Conservation (phyloP, 352 stramenopile species). For the Lagenidium giganteum region DNA sequence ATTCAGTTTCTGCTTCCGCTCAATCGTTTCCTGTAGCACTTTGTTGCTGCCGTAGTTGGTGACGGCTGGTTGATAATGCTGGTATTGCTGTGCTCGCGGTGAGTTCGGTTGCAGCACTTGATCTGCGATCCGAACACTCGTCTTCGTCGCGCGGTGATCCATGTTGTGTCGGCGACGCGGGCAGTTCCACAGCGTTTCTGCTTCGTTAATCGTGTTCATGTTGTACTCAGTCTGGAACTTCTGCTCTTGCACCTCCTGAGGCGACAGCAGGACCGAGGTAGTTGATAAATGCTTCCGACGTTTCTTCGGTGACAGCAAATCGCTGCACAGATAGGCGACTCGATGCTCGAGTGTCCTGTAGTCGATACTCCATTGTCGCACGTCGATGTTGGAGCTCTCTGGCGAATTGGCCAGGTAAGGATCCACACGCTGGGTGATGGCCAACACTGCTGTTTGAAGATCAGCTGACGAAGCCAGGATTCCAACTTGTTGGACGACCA, state of each 20-base stretch:
- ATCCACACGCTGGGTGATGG: slow-evolving; percentile 26
- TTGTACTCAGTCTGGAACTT: slow-evolving; percentile 22
- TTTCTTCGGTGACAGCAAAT: slow-evolving; percentile 63
- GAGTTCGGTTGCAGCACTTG: too few relatives aligned
- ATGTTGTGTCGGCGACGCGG: slow-evolving; percentile 55
- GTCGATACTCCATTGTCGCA: slow-evolving; percentile 28
- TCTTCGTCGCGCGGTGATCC: slow-evolving; percentile 51
- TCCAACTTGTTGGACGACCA: slow-evolving; percentile 51
- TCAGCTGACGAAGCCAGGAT: slow-evolving; percentile 53
- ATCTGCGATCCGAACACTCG: slow-evolving; percentile 50
- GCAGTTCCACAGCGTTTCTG: slow-evolving; percentile 60
- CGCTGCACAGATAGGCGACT: slow-evolving; percentile 48
- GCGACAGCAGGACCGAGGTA: slow-evolving; percentile 57
- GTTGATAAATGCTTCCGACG: slow-evolving; percentile 62
- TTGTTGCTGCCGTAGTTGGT: neutral
- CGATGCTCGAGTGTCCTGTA: slow-evolving; percentile 41
- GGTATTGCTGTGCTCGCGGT: too few relatives aligned
- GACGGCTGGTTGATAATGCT: slow-evolving; percentile 2
- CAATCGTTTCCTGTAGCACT: slow-evolving; percentile 2
- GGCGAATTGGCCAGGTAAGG: too few relatives aligned
- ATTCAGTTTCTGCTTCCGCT: slow-evolving; percentile 21
- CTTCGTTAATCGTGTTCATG: slow-evolving; percentile 33
- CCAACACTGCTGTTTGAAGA: slow-evolving; percentile 45
- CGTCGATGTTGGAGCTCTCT: neutral
- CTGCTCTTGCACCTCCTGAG: slow-evolving; percentile 43